Base-by-base conservation (phyloP, 306 rosid genomes). In the Lathyrus tuberosus region DNA sequence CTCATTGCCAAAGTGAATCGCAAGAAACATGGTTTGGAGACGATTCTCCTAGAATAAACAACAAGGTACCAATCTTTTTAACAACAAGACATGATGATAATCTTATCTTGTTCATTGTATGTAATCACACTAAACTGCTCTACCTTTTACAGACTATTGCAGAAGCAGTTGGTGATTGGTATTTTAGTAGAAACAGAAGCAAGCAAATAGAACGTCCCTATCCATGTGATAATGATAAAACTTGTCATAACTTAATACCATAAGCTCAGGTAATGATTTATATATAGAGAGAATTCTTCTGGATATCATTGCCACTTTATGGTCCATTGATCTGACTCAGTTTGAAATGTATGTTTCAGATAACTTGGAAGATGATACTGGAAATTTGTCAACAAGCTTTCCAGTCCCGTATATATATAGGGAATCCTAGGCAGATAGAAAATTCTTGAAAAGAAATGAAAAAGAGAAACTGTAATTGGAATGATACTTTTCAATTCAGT, bases 101-200 rank as follows among this genome's bases (percentile, higher is more conserved):
- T 17, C 61, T 7, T 42, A 52, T 17, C 61, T 7, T 42, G 33
- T 42, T 42, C 5, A 5, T 65, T 47, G 46, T 58, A 66, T 65
- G 75, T 67, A 5, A 46, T 52, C 56, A 42, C 62, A 24, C 64
- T 77, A 43, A 77, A 22, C 31, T 48, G 11, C 33, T 56, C 30
- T 73, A 33, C 76, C 58, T 73, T 66, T 79, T 64, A 37, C 83
- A 94, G 99, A 87, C 91, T 28, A 95, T 91, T 76, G 95, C 96
- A 77, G 92, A 80, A 84, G 80, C 99, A 12, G 95, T 95, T 49
- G 97, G 99, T 44, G 96, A 89, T 77, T 95, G 99, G 99, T 91
- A 91, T 73, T 95, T 95, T 41, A 73, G 87, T 63, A 84, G 96
- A 78, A 82, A 77, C 65, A 72, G 24, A 57, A 79, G 83, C 69